Percentiles rank a stretch among this genome's conserved stretches.
Evolutionary conservation across 768 basidiomycete genomes (phyloP).

Genomic region (Suillus decipiens): DNA sequence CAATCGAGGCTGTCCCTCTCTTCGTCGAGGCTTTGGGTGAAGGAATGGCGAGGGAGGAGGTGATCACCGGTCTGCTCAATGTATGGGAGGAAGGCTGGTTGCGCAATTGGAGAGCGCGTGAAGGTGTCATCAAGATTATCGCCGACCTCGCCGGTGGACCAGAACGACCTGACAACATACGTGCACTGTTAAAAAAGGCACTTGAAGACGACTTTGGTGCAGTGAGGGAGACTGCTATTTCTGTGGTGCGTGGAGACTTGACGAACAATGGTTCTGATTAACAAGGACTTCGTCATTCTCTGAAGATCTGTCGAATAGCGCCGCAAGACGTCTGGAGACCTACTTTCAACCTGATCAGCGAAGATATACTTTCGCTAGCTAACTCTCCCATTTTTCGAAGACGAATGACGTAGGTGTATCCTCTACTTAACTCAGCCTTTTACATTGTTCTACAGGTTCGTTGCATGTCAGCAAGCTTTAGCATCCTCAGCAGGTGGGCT

Average conservation of each 20-base stretch:
- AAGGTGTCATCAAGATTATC: conserved; percentile 61
- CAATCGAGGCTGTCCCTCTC: conserved; percentile 62
- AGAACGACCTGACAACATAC: conserved; percentile 47
- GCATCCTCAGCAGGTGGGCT: conserved; percentile 35
- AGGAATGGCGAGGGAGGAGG: conserved; percentile 43
- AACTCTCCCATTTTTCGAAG: conserved; percentile 52
- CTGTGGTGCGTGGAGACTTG: conserved; percentile 49
- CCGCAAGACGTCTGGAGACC: conserved; percentile 28
- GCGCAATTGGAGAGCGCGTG: conserved; percentile 79
- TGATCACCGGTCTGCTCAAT: conserved; percentile 48
- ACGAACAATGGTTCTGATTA: conserved; percentile 13
- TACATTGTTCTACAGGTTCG: conserved; percentile 51
- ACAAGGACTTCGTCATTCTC: not conserved
- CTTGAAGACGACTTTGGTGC: conserved; percentile 81
- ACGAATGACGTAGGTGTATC: conserved; percentile 67
- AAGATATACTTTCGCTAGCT: conserved; percentile 47
- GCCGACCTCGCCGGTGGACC: conserved; percentile 48
- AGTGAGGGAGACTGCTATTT: conserved; percentile 76
- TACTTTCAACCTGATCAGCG: conserved; percentile 39
- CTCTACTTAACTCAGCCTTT: conserved; percentile 16
- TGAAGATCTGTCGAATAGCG: conserved; percentile 8
- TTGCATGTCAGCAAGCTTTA: conserved; percentile 72
- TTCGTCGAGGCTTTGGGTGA: conserved; percentile 57
- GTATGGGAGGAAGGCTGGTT: conserved; percentile 61
- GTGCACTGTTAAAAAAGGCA: conserved; percentile 56